Evolutionary conservation across 208 protist genomes (phyloP), one percentile per base, ranked within the genome.

Genomic region (Herpetomonas samuelpessoai): DNA sequence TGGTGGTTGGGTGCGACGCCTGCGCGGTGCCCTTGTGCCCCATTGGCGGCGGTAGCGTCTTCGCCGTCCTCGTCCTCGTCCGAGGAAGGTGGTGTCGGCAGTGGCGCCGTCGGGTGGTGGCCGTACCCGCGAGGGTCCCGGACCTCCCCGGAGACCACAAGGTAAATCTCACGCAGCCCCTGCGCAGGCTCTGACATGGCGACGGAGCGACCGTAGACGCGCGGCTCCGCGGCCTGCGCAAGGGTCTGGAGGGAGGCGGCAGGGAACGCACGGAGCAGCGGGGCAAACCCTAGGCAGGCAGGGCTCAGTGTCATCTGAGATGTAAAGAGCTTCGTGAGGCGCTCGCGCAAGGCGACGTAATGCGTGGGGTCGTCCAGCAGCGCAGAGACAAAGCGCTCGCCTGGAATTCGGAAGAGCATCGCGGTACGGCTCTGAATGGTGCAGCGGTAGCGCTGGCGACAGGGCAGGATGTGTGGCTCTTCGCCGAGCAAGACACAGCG

Each of bases 401-500:
- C 76, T 9, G 73, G 26, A 19, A 96, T 74, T 29, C 76, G 74
- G 67, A 73, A 86, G 56, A 93, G 80, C 27, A 93, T 74, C 0
- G 84, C 86, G 30, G 62, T 57, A 60, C 82, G 86, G 62, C 84
- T 93, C 47, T 66, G 60, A 41, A 93, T 79, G 53, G 62, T 77
- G 69, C 90, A 96, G 0, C 68, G 71, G 70, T 92, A 93, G 24
- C 79, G 76, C 50, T 92, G 79, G 19, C 66, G 58, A 4, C 75
- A 76, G 0, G 86, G 84, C 6, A 96, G 64, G 44, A 96, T 71
- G 68, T 92, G 80, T 26, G 86, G 80, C 68, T 96, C 90, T 62
- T 92, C 90, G 25, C 90, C 90, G 14, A 96, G 63, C 26, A 96
- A 66, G 30, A 88, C 2, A 65, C 85, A 92, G n/a, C 90, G 89